Evolutionary conservation across 2,329 filamentous ascomycete species (phyloP), one percentile per base, ranked within the genome.

Genomic region (Nannizziopsis barbatae): DNA sequence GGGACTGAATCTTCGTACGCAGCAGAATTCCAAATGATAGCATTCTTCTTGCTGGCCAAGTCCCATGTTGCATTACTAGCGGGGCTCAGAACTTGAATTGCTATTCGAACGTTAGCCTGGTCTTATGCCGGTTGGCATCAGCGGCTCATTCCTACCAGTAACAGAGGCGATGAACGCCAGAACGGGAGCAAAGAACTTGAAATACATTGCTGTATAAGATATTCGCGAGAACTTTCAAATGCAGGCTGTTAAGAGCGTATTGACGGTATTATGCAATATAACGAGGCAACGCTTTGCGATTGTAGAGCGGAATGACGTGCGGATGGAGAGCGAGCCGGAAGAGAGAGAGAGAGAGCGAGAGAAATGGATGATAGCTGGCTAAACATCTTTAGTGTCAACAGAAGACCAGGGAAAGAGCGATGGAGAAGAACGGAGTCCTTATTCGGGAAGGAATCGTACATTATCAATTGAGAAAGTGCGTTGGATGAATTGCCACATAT

Each of bases 21-120:
- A 30, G 70, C 66, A 4, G 59, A 57, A 10, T 52, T 58, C 69
- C 69, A 71, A 43, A 61, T 61, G 49, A 71, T 60, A 2, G 60
- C 63, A 50, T 64, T 63, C 11, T 58, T 57, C 48, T 61, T 53
- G 22, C 7, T 27, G 54, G 60, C 61, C n/a, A 69, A 57, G 50
- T 71, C 63, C 43, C 68, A 57, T 38, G 60, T 55, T 11, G 60
- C 58, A 20, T 58, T 57, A 15, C 58, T 49, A 3, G 15, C 36
- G 4, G 50, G 50, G 17, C 27, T 45, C 2, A 42, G 39, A 7
- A 51, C 33, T 33, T 44, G 50, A 20, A 51, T 7, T 37, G 45
- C 50, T 51, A 38, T 20, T 18, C 12, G 40, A 41, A 17, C 18
- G 15, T n/a, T 11, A 27, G 22, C 22, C 22, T 39, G 38, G 35